Evolutionary conservation across 1,139 yeast genomes (phyloP).

Genomic region (Pneumocystis wakefieldiae): DNA sequence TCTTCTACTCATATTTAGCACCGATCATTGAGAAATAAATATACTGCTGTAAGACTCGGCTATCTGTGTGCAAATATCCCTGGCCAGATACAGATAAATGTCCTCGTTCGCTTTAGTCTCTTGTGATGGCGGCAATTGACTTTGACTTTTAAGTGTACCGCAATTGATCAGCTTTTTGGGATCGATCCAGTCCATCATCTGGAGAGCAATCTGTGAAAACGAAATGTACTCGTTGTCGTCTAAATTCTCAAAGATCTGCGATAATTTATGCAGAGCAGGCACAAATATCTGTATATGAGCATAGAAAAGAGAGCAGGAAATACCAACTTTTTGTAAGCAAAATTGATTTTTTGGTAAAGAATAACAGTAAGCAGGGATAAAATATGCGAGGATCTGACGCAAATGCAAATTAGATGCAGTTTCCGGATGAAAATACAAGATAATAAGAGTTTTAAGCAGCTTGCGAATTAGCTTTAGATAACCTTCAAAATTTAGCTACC

Average conservation of each 20-base stretch:
- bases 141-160: conserved; percentile 22
- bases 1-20: not conserved
- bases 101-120: not conserved
- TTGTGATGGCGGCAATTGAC: no score
- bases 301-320: conserved; percentile 38
- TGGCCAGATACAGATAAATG: not conserved
- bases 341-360: conserved; percentile 64
- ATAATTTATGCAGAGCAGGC: conserved; percentile 1
- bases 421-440: conserved; percentile 60
- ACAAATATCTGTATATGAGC: not conserved
- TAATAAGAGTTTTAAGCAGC: conserved; percentile 52
- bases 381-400: conserved; percentile 70
- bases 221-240: conserved; percentile 22
- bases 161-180: conserved; percentile 46
- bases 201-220: conserved; percentile 55
- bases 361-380: conserved; percentile 79
- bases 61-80: not conserved
- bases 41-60: not conserved
- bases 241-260: not conserved
- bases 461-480: conserved; percentile 1
- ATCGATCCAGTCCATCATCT: conserved; percentile 73
- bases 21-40: not conserved
- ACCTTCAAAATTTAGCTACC: conserved; percentile 6
- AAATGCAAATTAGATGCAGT: conserved; percentile 50
- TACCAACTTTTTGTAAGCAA: conserved; percentile 46